These are phyloP conservation scores for Penicillium ucsense DNA, from an alignment of 495 filamentous ascomycete species.

Conservation along the genomic window DNA sequence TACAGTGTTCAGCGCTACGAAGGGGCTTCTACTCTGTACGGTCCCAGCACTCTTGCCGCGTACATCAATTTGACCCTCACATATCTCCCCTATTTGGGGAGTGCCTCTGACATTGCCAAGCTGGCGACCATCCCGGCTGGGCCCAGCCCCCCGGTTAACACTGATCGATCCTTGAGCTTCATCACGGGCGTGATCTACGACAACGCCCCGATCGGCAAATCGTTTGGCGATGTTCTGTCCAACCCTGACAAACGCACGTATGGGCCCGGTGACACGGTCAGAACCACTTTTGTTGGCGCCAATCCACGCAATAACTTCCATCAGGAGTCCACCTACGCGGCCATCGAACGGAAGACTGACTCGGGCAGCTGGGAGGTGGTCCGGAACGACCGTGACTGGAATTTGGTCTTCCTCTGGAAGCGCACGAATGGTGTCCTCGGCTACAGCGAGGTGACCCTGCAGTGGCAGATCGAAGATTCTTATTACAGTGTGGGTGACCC, in stretches of 20 bases:
- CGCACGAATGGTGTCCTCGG: conserved; percentile 61
- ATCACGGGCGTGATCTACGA: conserved; percentile 75
- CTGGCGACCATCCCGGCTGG: conserved; percentile 42
- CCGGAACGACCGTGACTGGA: conserved; percentile 29
- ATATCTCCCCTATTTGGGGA: conserved; percentile 58
- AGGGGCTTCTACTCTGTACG: conserved; percentile 90
- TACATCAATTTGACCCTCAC: conserved; percentile 78
- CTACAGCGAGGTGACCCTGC: conserved; percentile 67
- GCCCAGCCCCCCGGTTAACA: conserved; percentile 71
- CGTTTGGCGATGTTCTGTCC: conserved; percentile 62
- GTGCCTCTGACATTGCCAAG: conserved; percentile 28
- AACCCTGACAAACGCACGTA: conserved; percentile 47
- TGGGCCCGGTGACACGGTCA: conserved; percentile 45
- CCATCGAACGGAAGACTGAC: conserved; percentile 49
- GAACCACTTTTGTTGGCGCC: conserved; percentile 69
- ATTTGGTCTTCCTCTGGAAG: conserved; percentile 46
- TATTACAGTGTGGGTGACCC: conserved; percentile 32
- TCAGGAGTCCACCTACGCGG: conserved; percentile 68
- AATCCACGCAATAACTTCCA: conserved; percentile 85
- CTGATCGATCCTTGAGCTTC: conserved; percentile 69
- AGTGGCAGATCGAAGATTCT: conserved; percentile 66
- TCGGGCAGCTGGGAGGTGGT: conserved; percentile 52
- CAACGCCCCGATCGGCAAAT: conserved; percentile 55
- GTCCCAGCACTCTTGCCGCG: conserved; percentile 80
- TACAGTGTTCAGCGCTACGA: conserved; percentile 89